Conservation (phyloP, 2,329 filamentous ascomycete species). For the Calonectria naviculata region DNA sequence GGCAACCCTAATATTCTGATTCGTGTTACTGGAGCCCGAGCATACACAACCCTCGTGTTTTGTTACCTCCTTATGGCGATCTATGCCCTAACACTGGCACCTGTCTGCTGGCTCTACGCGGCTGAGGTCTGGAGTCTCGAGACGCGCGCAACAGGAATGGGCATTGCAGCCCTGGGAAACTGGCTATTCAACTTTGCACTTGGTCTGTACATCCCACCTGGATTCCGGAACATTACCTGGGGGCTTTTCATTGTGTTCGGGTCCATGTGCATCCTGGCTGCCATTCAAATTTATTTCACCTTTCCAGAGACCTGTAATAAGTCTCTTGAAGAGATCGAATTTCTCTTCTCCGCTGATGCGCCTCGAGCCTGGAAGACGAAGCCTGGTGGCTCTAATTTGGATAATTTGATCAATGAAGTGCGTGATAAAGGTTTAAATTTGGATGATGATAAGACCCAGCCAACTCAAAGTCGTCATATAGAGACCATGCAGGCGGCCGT, state of each 20-base stretch:
- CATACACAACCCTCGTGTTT: not conserved
- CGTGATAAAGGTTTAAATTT: too few species aligned
- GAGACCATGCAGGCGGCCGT: too few species aligned
- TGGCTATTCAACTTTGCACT: constrained; percentile 11
- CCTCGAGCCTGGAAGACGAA: too few species aligned
- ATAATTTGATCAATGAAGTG: too few species aligned
- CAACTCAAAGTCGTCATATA: too few species aligned
- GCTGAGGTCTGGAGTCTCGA: constrained; percentile 4
- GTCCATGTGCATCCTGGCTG: not conserved
- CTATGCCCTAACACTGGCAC: not conserved
- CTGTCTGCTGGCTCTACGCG: constrained; percentile 10
- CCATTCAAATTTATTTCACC: not conserved
- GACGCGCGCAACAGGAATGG: not conserved
- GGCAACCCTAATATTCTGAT: not conserved
- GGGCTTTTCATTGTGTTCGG: not conserved
- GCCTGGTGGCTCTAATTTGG: too few species aligned
- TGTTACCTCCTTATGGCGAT: not conserved
- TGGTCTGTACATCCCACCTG: not conserved
- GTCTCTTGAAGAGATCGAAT: constrained; percentile 7
- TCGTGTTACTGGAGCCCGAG: not conserved
- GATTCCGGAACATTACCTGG: not conserved
- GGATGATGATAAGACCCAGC: too few species aligned
- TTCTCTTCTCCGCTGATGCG: too few species aligned
- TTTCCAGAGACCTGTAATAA: not conserved
- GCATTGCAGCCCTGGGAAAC: not conserved